A percentile compares a stretch with the other conserved stretches of the same genome.
Evolutionary conservation across 2,329 filamentous ascomycete species (phyloP).

Genomic region (Aspergillus ruber): DNA sequence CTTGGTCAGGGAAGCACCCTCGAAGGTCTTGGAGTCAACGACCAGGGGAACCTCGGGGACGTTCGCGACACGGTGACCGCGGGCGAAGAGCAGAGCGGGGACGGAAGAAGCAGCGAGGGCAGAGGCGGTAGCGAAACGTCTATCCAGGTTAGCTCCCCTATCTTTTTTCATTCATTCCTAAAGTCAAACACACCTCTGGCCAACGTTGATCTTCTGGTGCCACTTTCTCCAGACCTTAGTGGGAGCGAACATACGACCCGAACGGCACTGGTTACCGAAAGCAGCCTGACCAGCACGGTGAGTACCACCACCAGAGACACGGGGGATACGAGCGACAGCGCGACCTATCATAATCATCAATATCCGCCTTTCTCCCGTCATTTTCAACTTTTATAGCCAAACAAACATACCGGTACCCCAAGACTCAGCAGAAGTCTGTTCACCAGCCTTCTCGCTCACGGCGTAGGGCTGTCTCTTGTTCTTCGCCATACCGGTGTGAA

Average conservation of each 20-base stretch:
- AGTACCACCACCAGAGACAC: constrained; percentile 99
- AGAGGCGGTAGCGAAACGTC: constrained; percentile 95
- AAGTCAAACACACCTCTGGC: constrained; percentile 68
- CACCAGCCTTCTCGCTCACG: constrained; percentile 99
- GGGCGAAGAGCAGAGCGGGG: constrained; percentile 88
- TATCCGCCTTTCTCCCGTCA: constrained; percentile 4
- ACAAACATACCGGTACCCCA: constrained; percentile 86
- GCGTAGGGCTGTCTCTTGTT: constrained; percentile 99
- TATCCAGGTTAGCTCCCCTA: constrained; percentile 26
- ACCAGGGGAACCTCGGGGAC: constrained; percentile 97
- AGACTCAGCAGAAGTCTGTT: constrained; percentile 99
- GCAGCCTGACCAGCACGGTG: constrained; percentile 99
- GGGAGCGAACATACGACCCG: constrained; percentile 99
- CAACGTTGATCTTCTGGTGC: constrained; percentile 99
- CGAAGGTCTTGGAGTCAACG: constrained; percentile 83
- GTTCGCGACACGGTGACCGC: constrained; percentile 88
- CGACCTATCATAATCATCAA: constrained; percentile 57
- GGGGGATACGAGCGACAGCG: constrained; percentile 99
- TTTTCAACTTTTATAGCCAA: constrained; percentile 1
- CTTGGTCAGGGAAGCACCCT: constrained; percentile 72
- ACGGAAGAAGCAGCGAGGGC: constrained; percentile 94
- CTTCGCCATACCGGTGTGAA: constrained; percentile 99
- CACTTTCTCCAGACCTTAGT: constrained; percentile 99
- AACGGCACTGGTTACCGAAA: constrained; percentile 99
- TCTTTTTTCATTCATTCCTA: neutral